phyloP scores from a whole-genome alignment of 305 asterid genomes.

The Andrographis paniculata region DNA sequence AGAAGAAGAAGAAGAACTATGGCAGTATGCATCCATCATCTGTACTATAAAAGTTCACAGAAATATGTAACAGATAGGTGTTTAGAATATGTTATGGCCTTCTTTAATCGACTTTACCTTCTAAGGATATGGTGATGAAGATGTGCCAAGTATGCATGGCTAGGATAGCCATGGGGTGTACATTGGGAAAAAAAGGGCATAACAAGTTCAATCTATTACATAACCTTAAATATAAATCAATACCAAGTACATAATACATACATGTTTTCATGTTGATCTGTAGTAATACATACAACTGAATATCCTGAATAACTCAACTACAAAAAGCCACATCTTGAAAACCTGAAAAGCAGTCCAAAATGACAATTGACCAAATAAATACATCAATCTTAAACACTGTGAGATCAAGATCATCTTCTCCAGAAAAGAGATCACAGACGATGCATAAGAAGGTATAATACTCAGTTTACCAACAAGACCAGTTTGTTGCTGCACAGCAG shows the following conservation, averaged over 20 bases:
- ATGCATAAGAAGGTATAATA: not conserved
- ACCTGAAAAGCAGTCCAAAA: constrained; percentile 7
- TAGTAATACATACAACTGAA: too few relatives aligned
- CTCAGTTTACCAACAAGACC: not conserved
- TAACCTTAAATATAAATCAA: too few relatives aligned
- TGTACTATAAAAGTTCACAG: not conserved
- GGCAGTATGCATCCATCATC: not conserved
- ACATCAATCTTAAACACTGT: not conserved
- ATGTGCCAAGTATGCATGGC: not conserved
- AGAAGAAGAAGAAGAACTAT: not conserved
- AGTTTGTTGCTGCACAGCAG: not conserved
- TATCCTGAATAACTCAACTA: constrained; percentile 2
- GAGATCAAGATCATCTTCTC: not conserved
- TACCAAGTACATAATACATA: too few relatives aligned
- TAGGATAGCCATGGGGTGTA: too few relatives aligned
- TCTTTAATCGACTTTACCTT: too few relatives aligned
- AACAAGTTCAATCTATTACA: too few relatives aligned
- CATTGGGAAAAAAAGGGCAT: too few relatives aligned
- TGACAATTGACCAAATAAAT: not conserved
- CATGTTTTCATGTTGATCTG: too few relatives aligned
- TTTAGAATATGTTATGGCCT: too few relatives aligned
- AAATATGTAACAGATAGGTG: not conserved
- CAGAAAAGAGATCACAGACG: not conserved
- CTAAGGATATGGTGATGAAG: not conserved
- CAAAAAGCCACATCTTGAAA: constrained; percentile 12